Evolutionary conservation across 768 basidiomycete species (phyloP).

Genomic region (Amyloporia xantha): DNA sequence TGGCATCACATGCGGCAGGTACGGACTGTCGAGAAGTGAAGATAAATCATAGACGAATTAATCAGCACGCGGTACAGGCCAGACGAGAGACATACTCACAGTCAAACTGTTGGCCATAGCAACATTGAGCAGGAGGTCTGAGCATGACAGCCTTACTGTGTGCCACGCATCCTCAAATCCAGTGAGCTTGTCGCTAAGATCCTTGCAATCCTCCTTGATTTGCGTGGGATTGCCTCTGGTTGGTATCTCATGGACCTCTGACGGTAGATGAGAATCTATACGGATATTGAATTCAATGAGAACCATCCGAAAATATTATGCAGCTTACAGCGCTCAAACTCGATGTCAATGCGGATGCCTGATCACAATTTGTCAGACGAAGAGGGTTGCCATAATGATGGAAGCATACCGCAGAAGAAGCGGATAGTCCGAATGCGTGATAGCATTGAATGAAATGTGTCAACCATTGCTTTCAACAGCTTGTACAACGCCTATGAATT

Average conservation of each 20-base stretch:
- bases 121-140: slow-evolving; percentile 16
- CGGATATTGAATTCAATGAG: no score
- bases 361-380: neutral
- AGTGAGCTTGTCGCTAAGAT: slow-evolving; percentile 16
- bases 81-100: slow-evolving; percentile 7
- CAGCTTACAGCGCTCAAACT: slow-evolving; percentile 10
- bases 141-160: slow-evolving; percentile 18
- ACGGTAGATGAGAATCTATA: neutral
- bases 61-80: no score
- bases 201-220: slow-evolving; percentile 14
- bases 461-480: slow-evolving; percentile 16
- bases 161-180: slow-evolving; percentile 27
- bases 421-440: slow-evolving; percentile 19
- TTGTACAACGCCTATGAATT: slow-evolving; percentile 18
- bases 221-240: slow-evolving; percentile 3
- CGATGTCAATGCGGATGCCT: slow-evolving; percentile 11
- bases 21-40: slow-evolving; percentile 4
- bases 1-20: slow-evolving; percentile 14
- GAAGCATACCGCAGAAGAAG: slow-evolving; percentile 17
- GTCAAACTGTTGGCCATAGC: slow-evolving; percentile 17
- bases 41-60: neutral
- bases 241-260: slow-evolving; percentile 9
- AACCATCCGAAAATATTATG: no score
- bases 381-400: no score
- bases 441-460: slow-evolving; percentile 18